phyloP scores from a whole-genome alignment of 2,329 filamentous ascomycete genomes.

The Cladosporium oxysporum region DNA sequence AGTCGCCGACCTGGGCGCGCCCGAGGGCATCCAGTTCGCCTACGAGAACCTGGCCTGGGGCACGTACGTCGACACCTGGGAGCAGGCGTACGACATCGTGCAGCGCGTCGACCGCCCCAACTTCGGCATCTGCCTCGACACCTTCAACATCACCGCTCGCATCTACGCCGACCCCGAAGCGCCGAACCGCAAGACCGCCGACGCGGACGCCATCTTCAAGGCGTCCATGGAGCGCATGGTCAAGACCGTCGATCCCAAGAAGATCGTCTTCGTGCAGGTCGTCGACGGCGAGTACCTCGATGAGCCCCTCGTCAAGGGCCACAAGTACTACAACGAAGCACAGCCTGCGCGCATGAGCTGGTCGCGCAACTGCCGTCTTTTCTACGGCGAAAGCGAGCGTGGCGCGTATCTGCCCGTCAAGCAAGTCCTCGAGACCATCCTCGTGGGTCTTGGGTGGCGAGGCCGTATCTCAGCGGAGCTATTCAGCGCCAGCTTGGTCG shows the following conservation, averaged over 20 bases:
- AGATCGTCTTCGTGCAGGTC: conserved; percentile 75
- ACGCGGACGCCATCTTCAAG: conserved; percentile 58
- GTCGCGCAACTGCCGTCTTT: conserved; percentile 73
- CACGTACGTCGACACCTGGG: conserved; percentile 70
- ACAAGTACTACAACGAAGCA: conserved; percentile 59
- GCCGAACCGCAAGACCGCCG: conserved; percentile 51
- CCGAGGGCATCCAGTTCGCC: conserved; percentile 63
- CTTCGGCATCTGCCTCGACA: conserved; percentile 76
- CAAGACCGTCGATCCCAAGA: conserved; percentile 58
- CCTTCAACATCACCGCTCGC: conserved; percentile 72
- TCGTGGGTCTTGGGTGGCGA: conserved; percentile 64
- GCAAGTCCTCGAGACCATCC: conserved; percentile 61
- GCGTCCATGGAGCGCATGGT: conserved; percentile 59
- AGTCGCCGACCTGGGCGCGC: conserved; percentile 67
- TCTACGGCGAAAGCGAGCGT: conserved; percentile 62
- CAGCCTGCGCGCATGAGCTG: conserved; percentile 73
- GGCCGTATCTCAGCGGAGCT: conserved; percentile 74
- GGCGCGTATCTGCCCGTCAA: conserved; percentile 69
- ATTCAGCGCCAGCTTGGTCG: conserved; percentile 62
- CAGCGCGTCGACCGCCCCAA: conserved; percentile 65
- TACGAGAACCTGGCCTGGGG: conserved; percentile 77
- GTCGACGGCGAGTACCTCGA: conserved; percentile 69
- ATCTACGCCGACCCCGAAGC: conserved; percentile 69
- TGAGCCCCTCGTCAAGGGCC: conserved; percentile 57
- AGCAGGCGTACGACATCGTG: conserved; percentile 69